Base-by-base conservation (phyloP, 163 green algal genomes). In the Dunaliella salina region DNA sequence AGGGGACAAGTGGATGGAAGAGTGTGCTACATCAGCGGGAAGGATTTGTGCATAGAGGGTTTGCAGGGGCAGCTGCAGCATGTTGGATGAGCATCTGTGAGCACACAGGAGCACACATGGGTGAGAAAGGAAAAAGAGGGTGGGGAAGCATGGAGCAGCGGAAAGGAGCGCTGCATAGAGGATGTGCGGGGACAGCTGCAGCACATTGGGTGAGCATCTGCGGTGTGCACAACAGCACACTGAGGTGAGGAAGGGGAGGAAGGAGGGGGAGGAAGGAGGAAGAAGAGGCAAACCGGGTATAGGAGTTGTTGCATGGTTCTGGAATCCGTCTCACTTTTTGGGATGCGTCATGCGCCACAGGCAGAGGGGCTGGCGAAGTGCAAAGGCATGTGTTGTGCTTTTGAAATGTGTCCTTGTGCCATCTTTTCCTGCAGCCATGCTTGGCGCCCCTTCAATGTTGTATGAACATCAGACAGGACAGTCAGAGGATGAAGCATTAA, bases 211-310 rank as follows among this genome's bases (percentile, higher is more conserved):
- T 99, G 95, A 94, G 97, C 97, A 29, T 91, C 90, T 29, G 93
- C 98, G 26, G 95, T 99, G 0, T 99, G 96, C 92, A 98, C 95
- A 24, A 95, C 90, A 26, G 97, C 97, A 26, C 92, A 89, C 45
- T 94, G 89, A 59, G 91, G 92, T 87, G 83, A 85, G 84, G 24
- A 25, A n/a, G 81, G 40, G 8, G 8, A 50, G 40, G 86, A 81
- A 50, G 40, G 8, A 50, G 40, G 40, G 40, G 4, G 83, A 85
- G 84, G 24, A 25, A n/a, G 81, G 40, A 50, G 40, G 86, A 81
- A 50, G 40, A 50, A 50, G 40, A 8, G 40, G 4, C n/a, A n/a
- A n/a, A n/a, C n/a, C n/a, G n/a, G n/a, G n/a, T n/a, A n/a, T n/a
- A n/a, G n/a, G n/a, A n/a, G n/a, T n/a, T 29, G 89, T 89, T 75